Evolutionary conservation across 768 basidiomycete species (phyloP).

Genomic region (Suillus subluteus): DNA sequence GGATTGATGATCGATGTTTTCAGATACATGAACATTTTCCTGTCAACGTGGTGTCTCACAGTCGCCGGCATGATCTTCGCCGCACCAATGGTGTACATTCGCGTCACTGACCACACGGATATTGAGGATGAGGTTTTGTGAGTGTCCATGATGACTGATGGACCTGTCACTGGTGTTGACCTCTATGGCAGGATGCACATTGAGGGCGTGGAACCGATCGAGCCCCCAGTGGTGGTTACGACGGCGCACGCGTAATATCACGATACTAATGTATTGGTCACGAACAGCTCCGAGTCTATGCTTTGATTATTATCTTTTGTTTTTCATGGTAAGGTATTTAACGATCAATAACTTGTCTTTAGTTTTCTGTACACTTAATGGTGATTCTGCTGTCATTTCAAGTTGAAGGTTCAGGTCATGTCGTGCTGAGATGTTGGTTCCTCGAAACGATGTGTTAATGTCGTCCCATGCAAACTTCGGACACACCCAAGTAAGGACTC

Average conservation of each 20-base stretch:
- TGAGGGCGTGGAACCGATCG: conserved; percentile 10
- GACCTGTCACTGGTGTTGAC: background rate
- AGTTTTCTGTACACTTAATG: background rate
- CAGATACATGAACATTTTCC: conserved; percentile 72
- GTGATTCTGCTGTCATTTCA: background rate
- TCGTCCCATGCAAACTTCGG: background rate
- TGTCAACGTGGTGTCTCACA: conserved; percentile 73
- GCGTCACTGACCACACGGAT: conserved; percentile 63
- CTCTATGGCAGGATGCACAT: conserved; percentile 9
- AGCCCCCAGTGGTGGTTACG: background rate
- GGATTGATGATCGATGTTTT: background rate
- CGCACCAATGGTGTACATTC: conserved; percentile 73
- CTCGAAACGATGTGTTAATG: background rate
- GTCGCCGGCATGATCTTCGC: conserved; percentile 67
- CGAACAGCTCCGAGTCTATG: background rate
- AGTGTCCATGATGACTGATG: conserved; percentile 21
- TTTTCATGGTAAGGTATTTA: background rate
- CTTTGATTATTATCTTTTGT: background rate
- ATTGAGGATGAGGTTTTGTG: conserved; percentile 56
- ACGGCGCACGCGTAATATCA: background rate
- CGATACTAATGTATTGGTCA: background rate
- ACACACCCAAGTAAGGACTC: background rate
- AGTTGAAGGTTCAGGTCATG: background rate
- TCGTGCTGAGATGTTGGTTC: background rate
- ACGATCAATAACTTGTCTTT: background rate